Base-by-base conservation (phyloP, 306 rosid species). In the Gillenia trifoliata region DNA sequence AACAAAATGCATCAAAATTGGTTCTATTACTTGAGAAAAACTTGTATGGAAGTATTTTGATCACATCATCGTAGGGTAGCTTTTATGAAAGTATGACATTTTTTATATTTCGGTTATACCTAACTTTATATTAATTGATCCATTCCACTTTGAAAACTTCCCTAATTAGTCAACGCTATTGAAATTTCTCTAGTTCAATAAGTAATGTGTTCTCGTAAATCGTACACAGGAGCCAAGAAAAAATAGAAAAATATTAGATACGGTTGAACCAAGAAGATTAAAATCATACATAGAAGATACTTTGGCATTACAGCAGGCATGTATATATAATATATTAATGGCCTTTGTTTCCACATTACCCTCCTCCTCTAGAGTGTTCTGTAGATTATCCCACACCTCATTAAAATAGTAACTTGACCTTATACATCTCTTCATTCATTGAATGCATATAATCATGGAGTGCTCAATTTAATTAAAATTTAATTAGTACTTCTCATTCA, bases 161-260 rank as follows among this genome's bases (percentile, higher is more conserved):
- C 11, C 40, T 34, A 7, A 34, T 34, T 10, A 34, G 8, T 34
- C 40, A 34, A 2, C 40, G 9, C 38, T 34, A 34, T 9, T 2
- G 2, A 36, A 36, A 36, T 36, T 36, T 36, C 40, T 36, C 40
- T 36, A 36, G 41, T 36, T 36, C 11, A 36, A 36, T 8, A 36
- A 36, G 41, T 5, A 8, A 11, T 36, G 41, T 36, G 41, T 9
- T 36, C 41, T 70, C n/a, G 74, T 23, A 40, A 25, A n/a, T 60
- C 31, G 47, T 30, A n/a, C n/a, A n/a, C n/a, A n/a, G n/a, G 30
- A 74, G 61, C 29, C 69, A 73, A 43, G 77, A 36, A 47, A 74
- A 63, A 47, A 56, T 56, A 56, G 5, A 23, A 56, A 23, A 56
- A 22, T 55, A 38, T 0, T 11, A 73, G 77, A 68, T 45, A 68